These are phyloP conservation scores for Apiotrichum montevideense DNA, from an alignment of 1,284 basidiomycete genomes.

Conservation along the genomic window DNA sequence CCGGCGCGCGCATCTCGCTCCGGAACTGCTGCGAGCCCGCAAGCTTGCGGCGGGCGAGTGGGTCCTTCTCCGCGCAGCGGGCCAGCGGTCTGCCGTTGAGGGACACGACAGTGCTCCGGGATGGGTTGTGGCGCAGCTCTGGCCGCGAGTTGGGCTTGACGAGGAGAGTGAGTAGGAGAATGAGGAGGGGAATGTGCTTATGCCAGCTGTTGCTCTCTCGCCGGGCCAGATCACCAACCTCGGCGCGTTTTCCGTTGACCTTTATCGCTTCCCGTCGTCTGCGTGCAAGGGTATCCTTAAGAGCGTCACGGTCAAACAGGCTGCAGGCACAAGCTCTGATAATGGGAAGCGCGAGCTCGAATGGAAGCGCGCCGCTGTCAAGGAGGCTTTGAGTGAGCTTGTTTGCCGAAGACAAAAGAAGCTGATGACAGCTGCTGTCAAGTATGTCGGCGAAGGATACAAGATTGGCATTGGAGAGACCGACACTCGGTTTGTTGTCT, in stretches of 20 bases:
- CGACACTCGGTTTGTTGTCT: constrained; percentile 52
- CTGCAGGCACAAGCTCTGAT: background rate
- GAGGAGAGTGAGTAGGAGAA: constrained; percentile 28
- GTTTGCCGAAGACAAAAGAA: too few species aligned
- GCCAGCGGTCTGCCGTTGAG: background rate
- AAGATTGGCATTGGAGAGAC: constrained; percentile 62
- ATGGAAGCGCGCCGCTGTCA: constrained; percentile 47
- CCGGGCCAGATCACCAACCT: constrained; percentile 22
- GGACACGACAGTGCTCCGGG: background rate
- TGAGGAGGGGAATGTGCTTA: background rate
- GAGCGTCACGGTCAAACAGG: constrained; percentile 20
- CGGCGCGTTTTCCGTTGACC: constrained; percentile 15
- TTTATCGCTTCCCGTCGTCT: constrained; percentile 24
- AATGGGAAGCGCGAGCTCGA: constrained; percentile 34
- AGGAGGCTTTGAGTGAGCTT: constrained; percentile 42
- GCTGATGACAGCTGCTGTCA: constrained; percentile 58
- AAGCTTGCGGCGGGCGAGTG: constrained; percentile 44
- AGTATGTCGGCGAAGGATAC: constrained; percentile 61
- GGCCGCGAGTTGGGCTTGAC: constrained; percentile 32
- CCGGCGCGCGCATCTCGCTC: constrained; percentile 36
- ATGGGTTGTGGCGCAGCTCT: constrained; percentile 28
- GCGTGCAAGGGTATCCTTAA: constrained; percentile 19
- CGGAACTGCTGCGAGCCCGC: constrained; percentile 31
- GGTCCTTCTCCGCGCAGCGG: constrained; percentile 14
- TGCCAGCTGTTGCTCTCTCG: constrained; percentile 20